Evolutionary conservation across 805 yeast species (phyloP), one percentile per base, ranked within the genome.

Genomic region (Starmera amethionina): DNA sequence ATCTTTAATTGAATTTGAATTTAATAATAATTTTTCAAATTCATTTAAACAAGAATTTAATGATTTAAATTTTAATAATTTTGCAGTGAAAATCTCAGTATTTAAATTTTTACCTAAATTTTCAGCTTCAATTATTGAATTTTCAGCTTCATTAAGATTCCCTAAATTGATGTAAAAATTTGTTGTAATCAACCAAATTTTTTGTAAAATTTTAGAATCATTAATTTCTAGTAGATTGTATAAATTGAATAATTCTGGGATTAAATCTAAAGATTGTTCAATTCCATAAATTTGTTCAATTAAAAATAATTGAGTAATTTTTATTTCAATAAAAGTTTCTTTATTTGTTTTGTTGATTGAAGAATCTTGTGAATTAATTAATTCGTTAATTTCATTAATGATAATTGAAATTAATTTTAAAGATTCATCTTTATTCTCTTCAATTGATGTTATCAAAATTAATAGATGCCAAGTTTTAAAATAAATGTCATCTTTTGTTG

Each of bases 171-270:
- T 62, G 54, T 85, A 87, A 25, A 86, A 61, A 31, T 71, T 69
- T 1, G 87, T 70, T 0, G 85, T 70, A 74, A 87, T 75, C 38
- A 88, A 56, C 96, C 96, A 88, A 19, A 85, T 52, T 30, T 68
- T 67, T 49, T 79, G 86, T 36, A 79, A 54, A 9, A 76, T 51
- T 19, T 49, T 56, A 19, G 8, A 11, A 10, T 11, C 50, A 38
- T 64, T 64, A 41, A 41, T 42, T 42, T 74, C 82, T 29, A 82
- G 58, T 25, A 59, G 65, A 37, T 75, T 69, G 49, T 71, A 80
- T 10, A 81, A 55, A 10, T 65, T 70, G 48, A 87, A 82, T 9
- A 85, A 68, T 35, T 75, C 86, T 2, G 83, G 73, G n/a, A 88
- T 55, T 38, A 68, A 65, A 34, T 79, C 85, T 43, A 85, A 56